Evolutionary conservation across 2,329 filamentous ascomycete species (phyloP).

Genomic region (Tolypocladium album): DNA sequence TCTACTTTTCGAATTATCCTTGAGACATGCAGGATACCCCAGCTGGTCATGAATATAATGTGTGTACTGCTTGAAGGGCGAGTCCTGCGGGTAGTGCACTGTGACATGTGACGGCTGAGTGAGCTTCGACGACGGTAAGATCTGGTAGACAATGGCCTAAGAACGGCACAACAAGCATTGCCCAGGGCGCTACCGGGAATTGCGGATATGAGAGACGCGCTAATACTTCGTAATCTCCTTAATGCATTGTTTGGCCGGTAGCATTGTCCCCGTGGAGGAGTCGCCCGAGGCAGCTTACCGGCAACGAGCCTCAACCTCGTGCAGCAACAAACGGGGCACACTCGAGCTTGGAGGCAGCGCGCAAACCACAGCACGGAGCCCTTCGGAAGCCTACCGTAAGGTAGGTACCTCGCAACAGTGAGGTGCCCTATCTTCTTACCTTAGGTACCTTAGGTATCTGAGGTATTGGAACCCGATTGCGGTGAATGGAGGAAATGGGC

Average conservation of each 20-base stretch:
- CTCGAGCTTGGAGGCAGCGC: neutral
- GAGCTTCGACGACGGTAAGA: neutral
- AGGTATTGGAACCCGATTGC: neutral
- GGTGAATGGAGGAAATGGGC: neutral
- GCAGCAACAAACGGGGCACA: neutral
- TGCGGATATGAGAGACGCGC: neutral
- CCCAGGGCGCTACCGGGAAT: neutral
- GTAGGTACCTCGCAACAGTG: neutral
- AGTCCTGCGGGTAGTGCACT: too few relatives aligned
- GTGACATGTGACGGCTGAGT: neutral
- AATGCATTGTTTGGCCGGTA: neutral
- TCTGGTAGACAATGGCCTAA: neutral
- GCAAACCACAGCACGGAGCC: neutral
- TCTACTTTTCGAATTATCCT: neutral
- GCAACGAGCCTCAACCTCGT: neutral
- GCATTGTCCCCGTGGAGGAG: neutral
- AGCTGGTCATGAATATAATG: slow-evolving; percentile 10
- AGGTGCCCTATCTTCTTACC: neutral
- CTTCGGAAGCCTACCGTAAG: too few relatives aligned
- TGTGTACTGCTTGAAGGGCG: neutral
- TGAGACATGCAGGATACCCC: slow-evolving; percentile 4
- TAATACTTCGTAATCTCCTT: neutral
- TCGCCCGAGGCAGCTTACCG: neutral
- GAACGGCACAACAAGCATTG: neutral
- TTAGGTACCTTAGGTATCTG: neutral